A percentile compares a stretch with the other conserved stretches of the same genome.
phyloP scores from a whole-genome alignment of 2,329 filamentous ascomycete species.

The Exophiala phaeomuriformis region DNA sequence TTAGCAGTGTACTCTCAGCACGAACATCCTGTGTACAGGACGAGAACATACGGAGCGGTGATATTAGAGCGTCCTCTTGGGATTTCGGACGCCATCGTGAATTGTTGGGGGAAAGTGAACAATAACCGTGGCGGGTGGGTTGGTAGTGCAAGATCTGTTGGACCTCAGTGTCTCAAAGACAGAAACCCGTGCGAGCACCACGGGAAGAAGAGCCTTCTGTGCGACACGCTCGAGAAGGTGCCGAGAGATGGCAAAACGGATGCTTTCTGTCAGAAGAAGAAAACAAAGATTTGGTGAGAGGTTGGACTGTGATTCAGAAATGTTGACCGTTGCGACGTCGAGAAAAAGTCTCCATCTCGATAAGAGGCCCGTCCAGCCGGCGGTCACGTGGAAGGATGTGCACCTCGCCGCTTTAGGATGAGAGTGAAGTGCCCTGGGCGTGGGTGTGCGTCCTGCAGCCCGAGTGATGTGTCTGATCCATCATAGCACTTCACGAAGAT shows the following conservation, averaged over 20 bases:
- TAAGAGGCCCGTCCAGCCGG: slow-evolving; percentile 1
- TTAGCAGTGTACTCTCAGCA: not conserved
- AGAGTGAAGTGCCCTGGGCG: not conserved
- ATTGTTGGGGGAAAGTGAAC: not conserved
- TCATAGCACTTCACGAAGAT: too few species aligned
- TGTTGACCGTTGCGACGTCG: slow-evolving; percentile 1
- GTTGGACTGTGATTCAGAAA: not conserved
- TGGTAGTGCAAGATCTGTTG: slow-evolving; percentile 40
- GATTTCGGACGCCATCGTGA: slow-evolving; percentile 13
- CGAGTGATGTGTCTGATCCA: not conserved
- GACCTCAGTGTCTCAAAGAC: slow-evolving; percentile 34
- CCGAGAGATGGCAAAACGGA: not conserved
- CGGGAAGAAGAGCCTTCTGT: not conserved
- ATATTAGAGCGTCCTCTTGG: slow-evolving; percentile 14
- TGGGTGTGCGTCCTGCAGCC: not conserved
- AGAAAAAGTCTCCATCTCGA: slow-evolving; percentile 55
- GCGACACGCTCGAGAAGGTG: not conserved
- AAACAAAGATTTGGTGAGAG: not conserved
- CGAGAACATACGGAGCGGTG: slow-evolving; percentile 12
- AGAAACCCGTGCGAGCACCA: not conserved
- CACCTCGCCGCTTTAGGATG: not conserved
- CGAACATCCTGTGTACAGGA: not conserved
- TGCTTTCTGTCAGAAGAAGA: not conserved
- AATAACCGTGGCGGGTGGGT: slow-evolving; percentile 1
- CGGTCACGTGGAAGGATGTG: not conserved